These are phyloP conservation scores for Psilocybe mexicana DNA, from an alignment of 1,284 basidiomycete species.

Conservation along the genomic window DNA sequence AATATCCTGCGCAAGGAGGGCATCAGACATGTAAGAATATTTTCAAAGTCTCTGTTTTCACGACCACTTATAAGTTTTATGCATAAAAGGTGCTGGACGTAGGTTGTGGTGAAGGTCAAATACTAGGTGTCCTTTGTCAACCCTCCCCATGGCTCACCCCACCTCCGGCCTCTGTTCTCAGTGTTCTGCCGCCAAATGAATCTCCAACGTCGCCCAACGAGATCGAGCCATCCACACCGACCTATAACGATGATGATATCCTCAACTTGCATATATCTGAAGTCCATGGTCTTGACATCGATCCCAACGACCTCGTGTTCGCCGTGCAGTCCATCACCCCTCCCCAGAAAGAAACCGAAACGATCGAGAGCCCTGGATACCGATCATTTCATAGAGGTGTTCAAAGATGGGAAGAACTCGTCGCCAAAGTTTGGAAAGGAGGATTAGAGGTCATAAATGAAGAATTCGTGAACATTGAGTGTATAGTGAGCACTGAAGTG, in stretches of 20 bases:
- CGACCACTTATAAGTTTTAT: slow-evolving; percentile 5
- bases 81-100: slow-evolving; percentile 67
- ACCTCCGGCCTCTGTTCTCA: slow-evolving; percentile 33
- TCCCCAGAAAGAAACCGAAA: slow-evolving; percentile 28
- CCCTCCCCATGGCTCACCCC: slow-evolving; percentile 65
- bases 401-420: slow-evolving; percentile 74
- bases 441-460: slow-evolving; percentile 77
- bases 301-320: slow-evolving; percentile 47
- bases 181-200: slow-evolving; percentile 29
- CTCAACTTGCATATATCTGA: slow-evolving; percentile 59
- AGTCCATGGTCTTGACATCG: slow-evolving; percentile 73
- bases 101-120: slow-evolving; percentile 78
- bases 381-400: slow-evolving; percentile 27
- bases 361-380: slow-evolving; percentile 15
- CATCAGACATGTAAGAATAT: slow-evolving; percentile 51
- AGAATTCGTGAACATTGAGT: slow-evolving; percentile 74
- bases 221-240: slow-evolving; percentile 27
- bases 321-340: slow-evolving; percentile 48
- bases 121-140: slow-evolving; percentile 69
- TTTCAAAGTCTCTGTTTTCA: background rate
- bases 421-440: slow-evolving; percentile 81
- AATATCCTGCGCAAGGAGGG: slow-evolving; percentile 60
- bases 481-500: slow-evolving; percentile 88
- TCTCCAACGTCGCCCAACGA: slow-evolving; percentile 17
- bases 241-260: slow-evolving; percentile 41